These are phyloP conservation scores for Sporisorium reilianum DNA, from an alignment of 1,284 basidiomycete species.

Conservation along the genomic window DNA sequence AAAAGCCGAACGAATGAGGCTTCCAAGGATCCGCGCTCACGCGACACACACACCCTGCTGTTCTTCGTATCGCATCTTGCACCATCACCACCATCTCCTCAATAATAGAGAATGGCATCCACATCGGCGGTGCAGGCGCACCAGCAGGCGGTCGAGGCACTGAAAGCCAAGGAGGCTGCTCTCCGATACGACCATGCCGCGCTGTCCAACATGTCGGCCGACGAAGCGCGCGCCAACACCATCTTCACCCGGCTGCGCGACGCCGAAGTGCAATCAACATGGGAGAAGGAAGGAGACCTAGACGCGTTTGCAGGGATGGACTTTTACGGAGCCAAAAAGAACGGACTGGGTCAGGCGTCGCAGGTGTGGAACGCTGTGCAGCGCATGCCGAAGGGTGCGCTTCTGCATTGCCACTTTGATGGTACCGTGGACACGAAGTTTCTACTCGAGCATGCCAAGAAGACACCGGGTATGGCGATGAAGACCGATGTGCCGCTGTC, in stretches of 20 bases:
- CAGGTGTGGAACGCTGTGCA: slow-evolving; percentile 31
- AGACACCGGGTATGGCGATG: slow-evolving; percentile 46
- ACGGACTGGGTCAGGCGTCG: slow-evolving; percentile 31
- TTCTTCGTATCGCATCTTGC: not conserved
- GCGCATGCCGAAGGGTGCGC: slow-evolving; percentile 57
- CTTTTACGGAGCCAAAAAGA: slow-evolving; percentile 34
- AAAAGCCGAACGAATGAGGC: slow-evolving; percentile 7
- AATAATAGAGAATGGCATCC: slow-evolving; percentile 7
- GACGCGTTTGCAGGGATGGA: slow-evolving; percentile 43
- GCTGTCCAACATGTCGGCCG: slow-evolving; percentile 15
- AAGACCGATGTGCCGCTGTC: slow-evolving; percentile 38
- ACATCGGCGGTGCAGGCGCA: slow-evolving; percentile 15
- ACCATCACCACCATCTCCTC: not conserved
- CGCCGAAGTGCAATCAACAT: slow-evolving; percentile 24
- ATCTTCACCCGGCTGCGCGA: slow-evolving; percentile 31
- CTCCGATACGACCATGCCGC: slow-evolving; percentile 50
- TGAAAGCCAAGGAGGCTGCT: slow-evolving; percentile 34
- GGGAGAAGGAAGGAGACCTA: slow-evolving; percentile 42
- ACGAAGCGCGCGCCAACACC: slow-evolving; percentile 30
- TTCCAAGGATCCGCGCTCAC: slow-evolving; percentile 13
- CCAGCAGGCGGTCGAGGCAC: slow-evolving; percentile 13
- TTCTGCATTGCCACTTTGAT: slow-evolving; percentile 62
- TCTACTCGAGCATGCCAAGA: slow-evolving; percentile 33
- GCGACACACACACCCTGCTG: not conserved
- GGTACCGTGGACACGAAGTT: slow-evolving; percentile 57